Percentiles rank a stretch among this genome's conserved stretches.
phyloP scores from a whole-genome alignment of 2,329 filamentous ascomycete genomes.

The Ceratocystis destructans region DNA sequence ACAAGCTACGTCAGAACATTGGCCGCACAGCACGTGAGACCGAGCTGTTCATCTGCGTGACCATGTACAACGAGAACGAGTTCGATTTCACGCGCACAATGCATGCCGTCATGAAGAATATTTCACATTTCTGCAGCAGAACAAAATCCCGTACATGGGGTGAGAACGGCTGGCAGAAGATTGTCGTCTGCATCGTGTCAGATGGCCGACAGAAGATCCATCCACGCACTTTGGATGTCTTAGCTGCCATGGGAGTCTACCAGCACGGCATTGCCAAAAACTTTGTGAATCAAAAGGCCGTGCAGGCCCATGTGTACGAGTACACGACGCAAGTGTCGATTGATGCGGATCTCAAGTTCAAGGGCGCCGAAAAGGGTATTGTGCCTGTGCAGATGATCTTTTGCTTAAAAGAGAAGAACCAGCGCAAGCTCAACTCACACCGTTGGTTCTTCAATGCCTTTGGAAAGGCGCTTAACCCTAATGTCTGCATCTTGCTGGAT shows the following conservation, averaged over 20 bases:
- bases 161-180: slow-evolving; percentile 96
- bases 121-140: slow-evolving; percentile 87
- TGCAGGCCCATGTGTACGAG: slow-evolving; percentile 94
- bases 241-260: slow-evolving; percentile 95
- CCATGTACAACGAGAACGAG: slow-evolving; percentile 99
- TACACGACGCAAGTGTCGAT: slow-evolving; percentile 97
- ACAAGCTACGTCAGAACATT: slow-evolving; percentile 85
- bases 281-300: slow-evolving; percentile 86
- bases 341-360: slow-evolving; percentile 92
- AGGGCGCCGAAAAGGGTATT: slow-evolving; percentile 97
- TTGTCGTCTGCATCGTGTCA: slow-evolving; percentile 91
- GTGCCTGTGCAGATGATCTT: slow-evolving; percentile 98
- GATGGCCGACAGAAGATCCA: slow-evolving; percentile 86
- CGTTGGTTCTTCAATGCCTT: slow-evolving; percentile 99
- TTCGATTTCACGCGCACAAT: slow-evolving; percentile 94
- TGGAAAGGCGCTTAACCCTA: slow-evolving; percentile 79
- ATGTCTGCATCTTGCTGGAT: slow-evolving; percentile 91
- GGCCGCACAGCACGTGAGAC: slow-evolving; percentile 75
- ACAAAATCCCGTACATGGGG: slow-evolving; percentile 92
- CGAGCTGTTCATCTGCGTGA: slow-evolving; percentile 90
- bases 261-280: slow-evolving; percentile 99
- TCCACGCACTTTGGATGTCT: slow-evolving; percentile 77
- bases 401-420: slow-evolving; percentile 94
- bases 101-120: slow-evolving; percentile 98
- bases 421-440: slow-evolving; percentile 95